Evolutionary conservation across 2,329 filamentous ascomycete genomes (phyloP).

Genomic region (Colletotrichum cordylinicola): DNA sequence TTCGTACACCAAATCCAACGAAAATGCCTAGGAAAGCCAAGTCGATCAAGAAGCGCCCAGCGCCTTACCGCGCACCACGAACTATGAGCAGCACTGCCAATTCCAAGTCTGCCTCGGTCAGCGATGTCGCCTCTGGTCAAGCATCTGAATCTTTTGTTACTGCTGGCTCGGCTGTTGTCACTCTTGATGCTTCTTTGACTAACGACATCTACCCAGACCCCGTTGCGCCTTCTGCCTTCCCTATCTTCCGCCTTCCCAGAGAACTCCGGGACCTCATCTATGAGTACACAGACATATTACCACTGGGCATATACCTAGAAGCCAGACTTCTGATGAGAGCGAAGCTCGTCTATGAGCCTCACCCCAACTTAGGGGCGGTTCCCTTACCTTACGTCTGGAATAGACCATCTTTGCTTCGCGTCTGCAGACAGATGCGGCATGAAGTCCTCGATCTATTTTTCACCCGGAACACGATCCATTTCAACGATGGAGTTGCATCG

Average conservation of each 20-base stretch:
- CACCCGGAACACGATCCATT: background rate
- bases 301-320: accelerated
- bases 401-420: background rate
- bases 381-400: background rate
- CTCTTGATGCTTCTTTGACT: background rate
- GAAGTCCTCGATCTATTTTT: background rate
- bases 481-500: background rate
- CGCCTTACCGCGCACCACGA: background rate
- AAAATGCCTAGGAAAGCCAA: background rate
- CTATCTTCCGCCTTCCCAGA: background rate
- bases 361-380: background rate
- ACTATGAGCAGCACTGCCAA: background rate
- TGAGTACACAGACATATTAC: background rate
- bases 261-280: background rate
- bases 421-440: background rate
- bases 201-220: background rate
- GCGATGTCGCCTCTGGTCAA: background rate
- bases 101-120: background rate
- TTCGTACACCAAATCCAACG: background rate
- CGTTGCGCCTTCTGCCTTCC: background rate
- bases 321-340: background rate
- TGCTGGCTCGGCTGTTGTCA: accelerated
- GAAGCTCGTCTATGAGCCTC: background rate
- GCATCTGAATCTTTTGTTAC: accelerated
- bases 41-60: background rate